phyloP scores from a whole-genome alignment of 257 asterid genomes.

The Solanum pimpinellifolium region DNA sequence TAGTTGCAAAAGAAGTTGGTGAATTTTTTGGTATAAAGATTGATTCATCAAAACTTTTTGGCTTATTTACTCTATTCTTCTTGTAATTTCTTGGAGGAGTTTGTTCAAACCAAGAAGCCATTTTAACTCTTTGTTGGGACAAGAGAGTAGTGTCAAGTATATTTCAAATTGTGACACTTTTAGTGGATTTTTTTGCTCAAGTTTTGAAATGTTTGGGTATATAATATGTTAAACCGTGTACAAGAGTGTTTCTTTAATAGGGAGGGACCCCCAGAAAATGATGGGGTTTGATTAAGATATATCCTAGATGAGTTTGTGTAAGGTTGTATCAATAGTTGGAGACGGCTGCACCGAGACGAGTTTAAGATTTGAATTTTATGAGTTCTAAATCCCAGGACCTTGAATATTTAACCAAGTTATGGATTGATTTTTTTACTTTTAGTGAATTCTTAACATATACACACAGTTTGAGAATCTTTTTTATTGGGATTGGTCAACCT shows the following conservation, averaged over 20 bases:
- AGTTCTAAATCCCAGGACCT: not conserved
- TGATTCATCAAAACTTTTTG: constrained; percentile 1
- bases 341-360: not conserved
- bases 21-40: not conserved
- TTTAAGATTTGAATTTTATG: not conserved
- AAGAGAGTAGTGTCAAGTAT: not conserved
- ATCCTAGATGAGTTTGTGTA: not conserved
- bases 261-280: not conserved
- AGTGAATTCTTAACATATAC: not conserved
- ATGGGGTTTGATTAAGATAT: not conserved
- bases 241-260: not conserved
- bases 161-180: not conserved
- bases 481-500: not conserved
- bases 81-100: not conserved
- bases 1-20: not conserved
- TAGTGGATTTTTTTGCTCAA: not conserved
- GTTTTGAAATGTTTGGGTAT: not conserved
- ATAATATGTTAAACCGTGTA: not conserved
- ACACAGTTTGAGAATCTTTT: not conserved
- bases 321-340: not conserved
- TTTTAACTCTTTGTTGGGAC: not conserved
- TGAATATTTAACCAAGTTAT: not conserved
- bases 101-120: not conserved
- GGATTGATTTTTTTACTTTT: not conserved
- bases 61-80: not conserved